Conservation (phyloP, 345 rosid species). For the Raphanus sativus region DNA sequence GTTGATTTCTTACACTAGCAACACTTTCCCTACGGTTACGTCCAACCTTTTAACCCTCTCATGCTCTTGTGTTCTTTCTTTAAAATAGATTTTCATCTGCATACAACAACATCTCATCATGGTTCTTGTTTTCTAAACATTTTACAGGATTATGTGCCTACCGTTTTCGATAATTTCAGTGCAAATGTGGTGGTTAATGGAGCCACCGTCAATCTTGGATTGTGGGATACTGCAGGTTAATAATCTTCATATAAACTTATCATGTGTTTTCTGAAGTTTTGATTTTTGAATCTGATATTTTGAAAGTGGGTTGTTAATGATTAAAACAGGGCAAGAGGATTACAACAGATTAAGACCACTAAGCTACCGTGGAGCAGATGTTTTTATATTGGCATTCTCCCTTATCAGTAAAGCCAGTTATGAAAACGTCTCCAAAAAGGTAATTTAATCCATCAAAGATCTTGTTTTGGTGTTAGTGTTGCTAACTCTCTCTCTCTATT, state of each 20-base stretch:
- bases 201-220: constrained; percentile 78
- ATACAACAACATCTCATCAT: neutral
- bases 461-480: neutral
- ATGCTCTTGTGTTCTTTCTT: neutral
- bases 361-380: constrained; percentile 96
- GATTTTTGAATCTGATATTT: neutral
- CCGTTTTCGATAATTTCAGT: constrained; percentile 95
- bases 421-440: constrained; percentile 96
- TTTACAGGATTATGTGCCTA: constrained; percentile 84
- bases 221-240: constrained; percentile 97
- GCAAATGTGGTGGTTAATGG: constrained; percentile 98
- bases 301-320: neutral
- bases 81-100: neutral
- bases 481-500: neutral
- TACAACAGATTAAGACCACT: constrained; percentile 88
- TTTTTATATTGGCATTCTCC: constrained; percentile 91
- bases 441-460: neutral
- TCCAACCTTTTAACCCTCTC: neutral
- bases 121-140: neutral
- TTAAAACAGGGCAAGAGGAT: constrained; percentile 78
- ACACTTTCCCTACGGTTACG: constrained; percentile 73
- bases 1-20: constrained; percentile 86
- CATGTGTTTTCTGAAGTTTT: neutral
- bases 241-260: neutral
- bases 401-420: constrained; percentile 99